Conservation (phyloP, 108 stramenopile genomes). For the Parietichytrium sp. region DNA sequence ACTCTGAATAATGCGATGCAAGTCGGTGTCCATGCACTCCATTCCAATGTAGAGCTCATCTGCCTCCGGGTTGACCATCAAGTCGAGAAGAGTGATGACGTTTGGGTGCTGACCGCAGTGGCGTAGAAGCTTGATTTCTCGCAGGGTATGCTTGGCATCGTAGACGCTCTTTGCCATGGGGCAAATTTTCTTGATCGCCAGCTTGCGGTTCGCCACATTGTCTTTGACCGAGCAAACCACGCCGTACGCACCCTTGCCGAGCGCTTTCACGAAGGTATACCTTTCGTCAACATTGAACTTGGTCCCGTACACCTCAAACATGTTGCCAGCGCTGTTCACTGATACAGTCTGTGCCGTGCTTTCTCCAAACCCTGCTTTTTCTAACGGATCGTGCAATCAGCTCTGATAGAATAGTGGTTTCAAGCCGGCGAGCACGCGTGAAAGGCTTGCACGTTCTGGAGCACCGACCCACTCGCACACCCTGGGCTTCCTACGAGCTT, state of each 20-base stretch:
- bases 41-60: slow-evolving; percentile 73
- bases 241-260: slow-evolving; percentile 69
- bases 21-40: slow-evolving; percentile 70
- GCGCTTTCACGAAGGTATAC: slow-evolving; percentile 56
- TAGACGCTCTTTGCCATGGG: slow-evolving; percentile 58
- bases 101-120: slow-evolving; percentile 63
- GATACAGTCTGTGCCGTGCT: too few species aligned
- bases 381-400: too few species aligned
- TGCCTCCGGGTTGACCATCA: background rate
- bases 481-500: too few species aligned
- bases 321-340: too few species aligned
- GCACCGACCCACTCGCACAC: too few species aligned
- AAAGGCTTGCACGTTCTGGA: too few species aligned
- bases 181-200: slow-evolving; percentile 69
- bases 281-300: background rate
- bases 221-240: slow-evolving; percentile 54
- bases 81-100: slow-evolving; percentile 61
- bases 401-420: too few species aligned
- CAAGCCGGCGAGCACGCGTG: too few species aligned
- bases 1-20: slow-evolving; percentile 61
- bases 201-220: slow-evolving; percentile 29
- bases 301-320: slow-evolving; percentile 16
- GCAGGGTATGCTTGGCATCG: slow-evolving; percentile 69
- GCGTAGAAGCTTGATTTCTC: slow-evolving; percentile 70
- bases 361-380: too few species aligned